These are phyloP conservation scores for Dryadomyces quercus-mongolicae DNA, from an alignment of 2,329 filamentous ascomycete genomes.

Conservation along the genomic window DNA sequence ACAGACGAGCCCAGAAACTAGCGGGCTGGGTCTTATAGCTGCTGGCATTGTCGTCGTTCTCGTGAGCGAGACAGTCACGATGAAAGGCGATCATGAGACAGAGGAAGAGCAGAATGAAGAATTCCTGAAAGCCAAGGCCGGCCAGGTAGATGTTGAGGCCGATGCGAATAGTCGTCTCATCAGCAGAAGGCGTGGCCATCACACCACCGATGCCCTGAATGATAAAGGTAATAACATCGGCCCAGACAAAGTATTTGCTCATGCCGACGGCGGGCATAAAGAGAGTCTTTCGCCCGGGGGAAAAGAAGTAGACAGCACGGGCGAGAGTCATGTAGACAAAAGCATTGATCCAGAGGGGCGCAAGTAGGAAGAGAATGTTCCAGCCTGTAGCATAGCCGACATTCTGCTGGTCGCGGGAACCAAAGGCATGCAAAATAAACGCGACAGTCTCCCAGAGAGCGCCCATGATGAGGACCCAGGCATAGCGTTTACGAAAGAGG, in stretches of 20 bases:
- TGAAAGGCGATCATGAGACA: constrained; percentile 24
- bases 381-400: constrained; percentile 18
- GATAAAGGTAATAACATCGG: constrained; percentile 35
- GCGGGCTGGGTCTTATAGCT: neutral
- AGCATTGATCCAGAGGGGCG: constrained; percentile 31
- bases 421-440: constrained; percentile 24
- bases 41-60: neutral
- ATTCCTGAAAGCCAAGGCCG: constrained; percentile 24
- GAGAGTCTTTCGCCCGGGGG: constrained; percentile 11
- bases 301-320: constrained; percentile 25
- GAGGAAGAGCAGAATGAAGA: constrained; percentile 25
- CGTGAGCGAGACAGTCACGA: constrained; percentile 12
- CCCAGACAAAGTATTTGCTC: constrained; percentile 32
- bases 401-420: constrained; percentile 25
- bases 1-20: neutral
- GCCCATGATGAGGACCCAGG: constrained; percentile 28
- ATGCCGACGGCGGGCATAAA: constrained; percentile 22
- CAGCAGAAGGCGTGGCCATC: constrained; percentile 18
- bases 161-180: constrained; percentile 15
- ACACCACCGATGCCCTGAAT: constrained; percentile 28
- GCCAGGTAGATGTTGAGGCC: constrained; percentile 27
- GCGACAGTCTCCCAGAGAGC: constrained; percentile 24
- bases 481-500: constrained; percentile 12
- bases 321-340: constrained; percentile 33
- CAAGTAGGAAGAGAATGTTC: constrained; percentile 26